Evolutionary conservation across 768 basidiomycete species (phyloP), one percentile per base, ranked within the genome.

Genomic region (Auriscalpium orientale): DNA sequence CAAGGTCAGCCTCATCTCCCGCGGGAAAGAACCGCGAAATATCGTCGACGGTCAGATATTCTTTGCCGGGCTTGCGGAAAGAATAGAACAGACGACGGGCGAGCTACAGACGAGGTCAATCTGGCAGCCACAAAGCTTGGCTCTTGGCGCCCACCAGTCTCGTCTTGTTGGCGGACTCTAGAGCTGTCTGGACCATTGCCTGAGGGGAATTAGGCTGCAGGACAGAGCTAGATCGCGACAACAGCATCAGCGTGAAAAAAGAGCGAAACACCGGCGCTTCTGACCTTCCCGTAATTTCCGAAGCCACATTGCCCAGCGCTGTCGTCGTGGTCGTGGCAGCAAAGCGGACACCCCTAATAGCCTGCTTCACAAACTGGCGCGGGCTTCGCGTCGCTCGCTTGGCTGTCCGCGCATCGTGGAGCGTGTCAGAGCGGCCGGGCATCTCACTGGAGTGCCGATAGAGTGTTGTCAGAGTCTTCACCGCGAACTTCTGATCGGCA

Each of bases 21-120:
- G 77, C 77, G 12, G 81, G 72, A 71, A 95, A 95, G 71, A 77
- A 89, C 35, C 74, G 74, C 33, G 79, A 75, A 56, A 97, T 84
- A 65, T 97, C 91, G 50, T 79, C 73, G 9, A 87, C 73, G 48
- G 79, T 65, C 46, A 95, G 62, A 56, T 74, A 77, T 5, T 87
- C 81, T 16, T 79, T 69, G 20, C 79, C 80, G 3, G 78, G 76
- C 61, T 81, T 79, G 4, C 78, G 75, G 71, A 91, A 95, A 8
- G 91, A 94, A 71, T 91, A 91, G 74, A 84, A 97, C 43, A 97
- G 72, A 38, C 92, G 77, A 50, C 89, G 81, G 46, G 93, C 91
- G 53, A 97, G 84, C 80, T 91, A 65, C 18, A 16, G 18, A 21
- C 18, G 33, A 15, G 9, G 16, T 52, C 49, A 49, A 45, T 28